Evolutionary conservation across 139 green algal genomes (phyloP), one percentile per base, ranked within the genome.

Genomic region (Pycnococcus provasolii): DNA sequence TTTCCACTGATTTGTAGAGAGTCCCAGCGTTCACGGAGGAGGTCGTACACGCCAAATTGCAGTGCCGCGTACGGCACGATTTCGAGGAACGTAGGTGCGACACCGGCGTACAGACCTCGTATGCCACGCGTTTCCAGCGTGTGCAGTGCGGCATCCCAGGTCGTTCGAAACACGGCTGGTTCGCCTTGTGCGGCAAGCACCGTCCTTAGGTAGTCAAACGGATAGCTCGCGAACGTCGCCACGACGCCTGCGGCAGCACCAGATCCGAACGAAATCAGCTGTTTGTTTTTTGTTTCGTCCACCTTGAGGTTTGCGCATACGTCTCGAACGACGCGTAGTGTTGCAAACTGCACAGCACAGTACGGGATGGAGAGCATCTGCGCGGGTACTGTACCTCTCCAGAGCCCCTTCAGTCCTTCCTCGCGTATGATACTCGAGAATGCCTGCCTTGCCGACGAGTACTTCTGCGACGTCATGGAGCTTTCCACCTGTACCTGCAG

Each of bases 121-220:
- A 84, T 47, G 26, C 85, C 87, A 5, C 75, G 44, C 45, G 77
- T 53, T 13, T 39, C 47, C 26, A 87, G 52, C 15, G 95, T 73
- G 42, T 55, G 65, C 11, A 40, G 26, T 3, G 48, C 53, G 7
- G 72, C 77, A 8, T 64, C 62, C 2, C 46, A n/a, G 51, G 79
- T 68, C 26, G 39, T 48, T 2, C 58, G 4, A 53, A 80, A 82
- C 61, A 74, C 63, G 79, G 87, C 89, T 15, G 93, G 93, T 61
- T 95, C 83, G 2, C 93, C 93, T 77, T 99, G 93, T 0, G 90
- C 91, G 45, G 93, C 93, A 51, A 99, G 73, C 0, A 86, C 94
- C 8, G 93, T 99, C 11, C 93, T 78, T 58, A 99, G 84, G n/a
- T 97, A 76, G 79, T 99, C 93, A 73, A 99, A 96, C n/a, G 93